These are phyloP conservation scores for Linum usitatissimum DNA, from an alignment of 345 rosid species.

Conservation along the genomic window DNA sequence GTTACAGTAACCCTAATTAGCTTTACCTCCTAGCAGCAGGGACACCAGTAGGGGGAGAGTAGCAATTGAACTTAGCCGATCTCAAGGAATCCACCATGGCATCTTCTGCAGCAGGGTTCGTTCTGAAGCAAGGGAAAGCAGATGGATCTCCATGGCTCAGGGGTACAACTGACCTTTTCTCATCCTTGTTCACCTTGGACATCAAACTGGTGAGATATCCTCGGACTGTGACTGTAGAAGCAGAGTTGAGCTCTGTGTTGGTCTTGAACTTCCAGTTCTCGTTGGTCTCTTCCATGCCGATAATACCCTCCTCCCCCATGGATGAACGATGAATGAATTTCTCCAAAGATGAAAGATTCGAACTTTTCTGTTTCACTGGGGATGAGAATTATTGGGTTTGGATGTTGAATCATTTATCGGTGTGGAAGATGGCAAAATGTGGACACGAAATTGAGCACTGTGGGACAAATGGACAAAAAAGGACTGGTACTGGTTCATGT, in stretches of 20 bases:
- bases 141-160: constrained; percentile 79
- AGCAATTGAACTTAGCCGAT: constrained; percentile 42
- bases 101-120: constrained; percentile 39
- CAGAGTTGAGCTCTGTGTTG: constrained; percentile 14
- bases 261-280: constrained; percentile 25
- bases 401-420: no score
- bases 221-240: constrained; percentile 28
- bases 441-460: no score
- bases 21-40: constrained; percentile 54
- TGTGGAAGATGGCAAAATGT: no score
- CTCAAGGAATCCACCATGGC: constrained; percentile 40
- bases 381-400: no score
- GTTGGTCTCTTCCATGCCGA: no score
- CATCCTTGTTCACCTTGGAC: constrained; percentile 31
- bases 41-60: constrained; percentile 38
- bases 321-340: no score
- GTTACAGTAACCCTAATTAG: no score
- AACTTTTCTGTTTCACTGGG: no score
- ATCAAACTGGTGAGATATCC: constrained; percentile 28
- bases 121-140: constrained; percentile 44
- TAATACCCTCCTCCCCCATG: no score
- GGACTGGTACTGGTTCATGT: no score
- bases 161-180: constrained; percentile 29
- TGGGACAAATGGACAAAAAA: no score
- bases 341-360: no score